Evolutionary conservation across 371 early-diverging fungal species (phyloP), one percentile per base, ranked within the genome.

Genomic region (Gilbertella persicaria): DNA sequence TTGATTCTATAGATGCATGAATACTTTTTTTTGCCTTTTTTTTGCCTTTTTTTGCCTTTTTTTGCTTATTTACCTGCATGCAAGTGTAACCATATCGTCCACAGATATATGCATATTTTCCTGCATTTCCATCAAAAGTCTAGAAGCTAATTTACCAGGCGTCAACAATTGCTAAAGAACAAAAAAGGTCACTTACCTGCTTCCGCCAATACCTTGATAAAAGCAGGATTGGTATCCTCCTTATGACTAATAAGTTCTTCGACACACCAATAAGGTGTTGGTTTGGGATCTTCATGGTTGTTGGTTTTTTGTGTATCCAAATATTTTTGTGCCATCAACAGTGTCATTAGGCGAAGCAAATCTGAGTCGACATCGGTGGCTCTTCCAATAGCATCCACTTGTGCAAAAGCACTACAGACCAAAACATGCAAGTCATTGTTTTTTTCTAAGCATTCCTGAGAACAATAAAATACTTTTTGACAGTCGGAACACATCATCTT

Each of bases 231-330:
- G 37, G 83, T 71, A 23, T 59, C 69, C 33, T 84, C 79, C 44
- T 77, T 69, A 66, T 84, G 85, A 16, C 80, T 73, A 21, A 84
- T 52, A 21, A 88, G 65, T 36, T 88, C 86, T n/a, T 77, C 49
- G n/a, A 81, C 75, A 53, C 68, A 73, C 55, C 65, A 63, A 42
- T 62, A 82, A 17, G 83, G 79, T 4, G 82, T 79, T 40, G 66
- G 52, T 36, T 56, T 30, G 23, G 39, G 43, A 13, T 24, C 33
- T 42, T 8, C 38, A 5, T 45, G 44, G 21, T 14, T 23, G 9
- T 14, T 39, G 16, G 13, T 40, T 16, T 37, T 51, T 25, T 49
- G 39, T 19, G 54, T 42, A 38, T 75, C 75, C 7, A 62, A 67
- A 5, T 58, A 45, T 17, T 72, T 73, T 14, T 72, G 64, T 13